phyloP scores from a whole-genome alignment of 495 filamentous ascomycete species.

The Penicillium steckii region DNA sequence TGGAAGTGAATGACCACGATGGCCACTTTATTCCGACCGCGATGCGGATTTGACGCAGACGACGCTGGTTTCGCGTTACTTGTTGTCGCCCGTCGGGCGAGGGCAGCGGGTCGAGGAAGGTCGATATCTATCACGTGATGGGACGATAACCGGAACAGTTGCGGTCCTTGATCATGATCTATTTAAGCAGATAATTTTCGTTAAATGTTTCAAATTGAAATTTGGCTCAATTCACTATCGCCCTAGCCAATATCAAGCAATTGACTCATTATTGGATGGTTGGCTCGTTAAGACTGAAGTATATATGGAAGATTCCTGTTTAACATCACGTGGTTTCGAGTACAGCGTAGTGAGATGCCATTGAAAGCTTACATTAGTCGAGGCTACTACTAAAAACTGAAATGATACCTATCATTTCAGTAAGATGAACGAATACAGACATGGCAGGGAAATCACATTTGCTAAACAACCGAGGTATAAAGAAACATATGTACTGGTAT shows the following conservation, averaged over 20 bases:
- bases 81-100: background rate
- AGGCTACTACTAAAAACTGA: no score
- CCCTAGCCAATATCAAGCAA: no score
- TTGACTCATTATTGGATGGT: no score
- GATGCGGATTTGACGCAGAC: background rate
- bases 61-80: background rate
- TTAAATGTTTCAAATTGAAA: no score
- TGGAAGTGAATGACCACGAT: background rate
- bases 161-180: no score
- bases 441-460: background rate
- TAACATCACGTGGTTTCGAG: no score
- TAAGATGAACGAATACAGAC: background rate
- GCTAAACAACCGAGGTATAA: background rate
- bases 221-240: no score
- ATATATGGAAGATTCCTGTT: no score
- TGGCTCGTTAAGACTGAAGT: no score
- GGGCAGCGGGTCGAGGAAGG: background rate
- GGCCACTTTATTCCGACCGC: background rate
- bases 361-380: no score
- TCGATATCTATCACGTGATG: background rate
- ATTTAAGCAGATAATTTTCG: no score
- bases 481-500: conserved; percentile 9
- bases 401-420: background rate
- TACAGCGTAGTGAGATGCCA: no score
- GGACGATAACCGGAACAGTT: background rate